phyloP scores from a whole-genome alignment of 2,329 filamentous ascomycete species.

The Botrytis squamosa region DNA sequence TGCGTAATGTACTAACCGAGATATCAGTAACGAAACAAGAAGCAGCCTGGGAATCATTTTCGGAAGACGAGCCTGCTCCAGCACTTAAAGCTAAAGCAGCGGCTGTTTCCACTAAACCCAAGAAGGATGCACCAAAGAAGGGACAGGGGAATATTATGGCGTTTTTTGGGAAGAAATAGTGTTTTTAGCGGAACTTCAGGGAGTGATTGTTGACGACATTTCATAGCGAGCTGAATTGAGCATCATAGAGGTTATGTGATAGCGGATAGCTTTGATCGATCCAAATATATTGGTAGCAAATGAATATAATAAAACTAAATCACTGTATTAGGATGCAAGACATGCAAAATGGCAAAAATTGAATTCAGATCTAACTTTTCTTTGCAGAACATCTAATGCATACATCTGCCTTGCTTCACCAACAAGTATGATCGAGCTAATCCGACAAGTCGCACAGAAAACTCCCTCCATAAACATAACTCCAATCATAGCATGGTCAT shows the following conservation, averaged over 20 bases:
- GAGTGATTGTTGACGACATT: neutral
- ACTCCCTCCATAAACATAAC: neutral
- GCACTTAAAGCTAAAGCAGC: slow-evolving; percentile 50
- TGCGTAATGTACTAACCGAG: neutral
- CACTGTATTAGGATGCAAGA: neutral
- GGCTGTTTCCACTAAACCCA: slow-evolving; percentile 44
- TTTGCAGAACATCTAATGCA: neutral
- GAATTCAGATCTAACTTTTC: neutral
- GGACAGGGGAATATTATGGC: slow-evolving; percentile 84
- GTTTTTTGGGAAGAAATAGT: slow-evolving; percentile 77
- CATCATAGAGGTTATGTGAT: neutral
- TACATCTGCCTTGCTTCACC: neutral
- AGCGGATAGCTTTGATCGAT: neutral
- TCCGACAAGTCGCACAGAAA: neutral
- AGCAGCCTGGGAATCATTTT: slow-evolving; percentile 85
- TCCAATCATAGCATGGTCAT: neutral
- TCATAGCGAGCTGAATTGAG: neutral
- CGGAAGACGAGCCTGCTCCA: slow-evolving; percentile 74
- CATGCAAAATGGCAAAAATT: neutral
- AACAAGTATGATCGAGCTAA: neutral
- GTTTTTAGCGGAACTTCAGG: neutral
- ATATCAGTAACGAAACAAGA: slow-evolving; percentile 78
- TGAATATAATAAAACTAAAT: neutral
- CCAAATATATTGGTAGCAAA: neutral
- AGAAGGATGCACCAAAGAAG: slow-evolving; percentile 55